These are phyloP conservation scores for Brassica juncea DNA, from an alignment of 345 rosid genomes.

Conservation along the genomic window DNA sequence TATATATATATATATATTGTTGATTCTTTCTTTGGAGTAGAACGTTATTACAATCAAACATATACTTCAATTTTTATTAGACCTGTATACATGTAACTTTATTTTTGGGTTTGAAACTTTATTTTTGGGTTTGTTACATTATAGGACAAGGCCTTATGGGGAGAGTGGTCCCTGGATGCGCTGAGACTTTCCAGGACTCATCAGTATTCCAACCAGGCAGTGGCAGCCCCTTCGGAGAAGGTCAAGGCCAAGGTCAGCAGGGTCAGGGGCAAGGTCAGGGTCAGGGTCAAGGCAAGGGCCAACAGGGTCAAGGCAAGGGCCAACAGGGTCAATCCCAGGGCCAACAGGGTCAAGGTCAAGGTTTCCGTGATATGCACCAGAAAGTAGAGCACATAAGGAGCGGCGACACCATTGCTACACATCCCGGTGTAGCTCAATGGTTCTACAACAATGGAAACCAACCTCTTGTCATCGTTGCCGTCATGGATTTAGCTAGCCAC, in stretches of 20 bases:
- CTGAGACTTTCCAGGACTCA: slow-evolving; percentile 63
- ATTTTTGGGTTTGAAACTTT: no score
- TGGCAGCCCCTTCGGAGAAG: slow-evolving; percentile 9
- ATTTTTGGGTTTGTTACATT: background rate
- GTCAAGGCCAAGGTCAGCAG: slow-evolving; percentile 37
- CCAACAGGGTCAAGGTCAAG: slow-evolving; percentile 2
- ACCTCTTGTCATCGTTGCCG: slow-evolving; percentile 45
- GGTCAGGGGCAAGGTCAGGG: background rate
- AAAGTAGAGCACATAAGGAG: slow-evolving; percentile 48
- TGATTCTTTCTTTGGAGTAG: no score
- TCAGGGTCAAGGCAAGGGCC: slow-evolving; percentile 30
- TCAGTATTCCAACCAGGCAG: slow-evolving; percentile 29
- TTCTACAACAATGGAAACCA: slow-evolving; percentile 55
- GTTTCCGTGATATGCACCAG: slow-evolving; percentile 62
- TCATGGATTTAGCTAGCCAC: slow-evolving; percentile 46
- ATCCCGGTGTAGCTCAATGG: slow-evolving; percentile 63
- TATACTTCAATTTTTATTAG: no score
- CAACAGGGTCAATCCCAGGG: background rate
- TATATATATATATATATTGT: no score
- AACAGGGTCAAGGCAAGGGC: background rate
- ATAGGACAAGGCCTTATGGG: slow-evolving; percentile 55
- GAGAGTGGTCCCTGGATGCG: slow-evolving; percentile 55
- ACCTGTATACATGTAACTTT: no score
- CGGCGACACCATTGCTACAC: slow-evolving; percentile 57
- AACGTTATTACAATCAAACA: no score